Base-by-base conservation (phyloP, 352 stramenopile species). In the Pythium coloratum region DNA sequence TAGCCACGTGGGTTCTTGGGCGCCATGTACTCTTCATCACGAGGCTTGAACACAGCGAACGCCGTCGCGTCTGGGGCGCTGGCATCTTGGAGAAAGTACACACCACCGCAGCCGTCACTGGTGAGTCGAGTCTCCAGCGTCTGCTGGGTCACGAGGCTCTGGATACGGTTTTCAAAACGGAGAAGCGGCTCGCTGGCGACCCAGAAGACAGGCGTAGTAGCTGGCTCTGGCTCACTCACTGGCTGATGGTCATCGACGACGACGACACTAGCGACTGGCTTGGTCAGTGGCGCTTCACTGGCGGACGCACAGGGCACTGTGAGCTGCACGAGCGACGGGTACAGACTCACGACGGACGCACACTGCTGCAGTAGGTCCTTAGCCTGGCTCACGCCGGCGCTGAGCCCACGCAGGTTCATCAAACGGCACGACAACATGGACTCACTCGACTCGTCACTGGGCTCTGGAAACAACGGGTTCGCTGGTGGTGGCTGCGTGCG, bases 21-120 rank as follows among this genome's bases (percentile, higher is more conserved):
- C 2, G 96, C 97, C 83, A 99, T 99, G 58, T 98, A 98, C 80
- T 99, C 98, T 77, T 99, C 98, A 70, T 99, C 97, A 16, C 92
- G 82, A 7, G 98, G 97, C 78, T 99, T 99, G 75, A 99, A 99
- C 14, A 99, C 80, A 1, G 80, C 88, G 16, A 96, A 68, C 2
- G 82, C 72, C 24, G 64, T 64, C 8, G 61, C 69, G 59, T 80
- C 75, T 34, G 62, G 55, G 6, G 53, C 53, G 60, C 69, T 59
- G 1, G 51, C 54, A 33, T 78, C 46, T 13, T 77, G 65, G 33
- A 87, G 56, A 42, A 88, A 78, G 69, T 96, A 96, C 16, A 73
- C 88, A 6, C 88, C 88, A 32, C 88, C 88, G 60, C 88, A 96
- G 5, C 88, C 88, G 44, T 96, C 88, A 33, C 75, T 88, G 0